Base-by-base conservation (phyloP, 352 stramenopile species). In the Phytophthora citrophthora region DNA sequence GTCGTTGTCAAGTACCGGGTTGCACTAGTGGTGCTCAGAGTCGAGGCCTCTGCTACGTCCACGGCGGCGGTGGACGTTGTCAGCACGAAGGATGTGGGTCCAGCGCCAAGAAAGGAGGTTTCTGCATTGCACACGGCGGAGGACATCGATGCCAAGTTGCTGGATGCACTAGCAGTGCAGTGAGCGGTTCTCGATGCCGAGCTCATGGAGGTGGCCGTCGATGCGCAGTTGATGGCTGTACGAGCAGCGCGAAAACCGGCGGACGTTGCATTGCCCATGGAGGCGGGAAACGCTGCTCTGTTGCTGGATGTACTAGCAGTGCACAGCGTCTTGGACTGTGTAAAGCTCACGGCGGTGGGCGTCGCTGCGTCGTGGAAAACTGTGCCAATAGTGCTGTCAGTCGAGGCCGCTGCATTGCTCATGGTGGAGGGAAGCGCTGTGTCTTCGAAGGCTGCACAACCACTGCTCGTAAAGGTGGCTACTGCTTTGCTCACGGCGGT, bases 31-130 rank as follows among this genome's bases (percentile, higher is more conserved):
- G 82, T 29, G 87, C 87, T 3, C 87, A 95, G 68, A 93, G 82
- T 27, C 83, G 87, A 52, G 87, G 85, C 9, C 53, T 95, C 4
- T 95, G 87, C 70, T 94, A 94, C 72, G 86, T 94, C 2, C 87
- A 95, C 49, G 87, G 87, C 29, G 87, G 87, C 5, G 87, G 87
- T 45, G 85, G 86, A 10, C 85, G 85, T 15, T 95, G 87, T 53
- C 87, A 94, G 72, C 83, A 78, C 61, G 59, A 58, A 46, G 81
- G 69, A 9, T 95, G 87, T 54, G 88, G 78, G 26, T 93, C 83
- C 3, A 93, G 83, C 36, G 87, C 86, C 56, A 94, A 94, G 76
- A 95, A 94, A 72, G 87, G 87, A 50, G 87, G 87, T 13, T 88
- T 86, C 50, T 95, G 87, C 34, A 94, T 94, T 36, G 85, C 87